phyloP scores from a whole-genome alignment of 306 rosid species.

The Trifolium pratense region DNA sequence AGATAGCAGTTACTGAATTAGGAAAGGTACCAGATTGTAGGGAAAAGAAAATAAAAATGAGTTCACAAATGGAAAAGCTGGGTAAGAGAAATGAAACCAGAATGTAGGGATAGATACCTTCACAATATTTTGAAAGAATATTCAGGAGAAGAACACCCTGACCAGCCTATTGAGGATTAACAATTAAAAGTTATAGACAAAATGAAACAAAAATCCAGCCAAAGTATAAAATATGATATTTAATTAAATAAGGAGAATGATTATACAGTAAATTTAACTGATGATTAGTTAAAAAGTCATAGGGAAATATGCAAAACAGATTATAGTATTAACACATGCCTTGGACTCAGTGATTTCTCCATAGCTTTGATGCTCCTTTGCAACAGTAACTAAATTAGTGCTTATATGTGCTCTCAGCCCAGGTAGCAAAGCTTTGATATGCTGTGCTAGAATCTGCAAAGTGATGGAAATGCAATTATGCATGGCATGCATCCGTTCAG shows the following conservation, averaged over 20 bases:
- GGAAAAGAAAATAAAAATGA: too few relatives aligned
- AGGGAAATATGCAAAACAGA: constrained; percentile 6
- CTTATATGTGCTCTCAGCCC: constrained; percentile 92
- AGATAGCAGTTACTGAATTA: constrained; percentile 32
- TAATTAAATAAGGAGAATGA: constrained; percentile 4
- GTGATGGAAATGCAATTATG: constrained; percentile 32
- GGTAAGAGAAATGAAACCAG: constrained; percentile 29
- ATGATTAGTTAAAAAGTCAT: constrained; percentile 23
- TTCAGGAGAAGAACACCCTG: constrained; percentile 97
- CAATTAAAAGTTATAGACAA: constrained; percentile 11
- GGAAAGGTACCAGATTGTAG: not conserved
- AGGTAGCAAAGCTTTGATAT: constrained; percentile 86
- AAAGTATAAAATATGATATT: constrained; percentile 25
- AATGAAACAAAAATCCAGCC: constrained; percentile 10
- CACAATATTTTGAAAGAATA: constrained; percentile 89
- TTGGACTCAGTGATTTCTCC: constrained; percentile 94
- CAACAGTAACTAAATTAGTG: constrained; percentile 76
- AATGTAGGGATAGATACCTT: constrained; percentile 61
- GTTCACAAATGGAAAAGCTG: not conserved
- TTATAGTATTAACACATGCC: constrained; percentile 52
- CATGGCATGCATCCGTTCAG: constrained; percentile 28
- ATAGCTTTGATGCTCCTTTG: constrained; percentile 94
- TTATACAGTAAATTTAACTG: constrained; percentile 25
- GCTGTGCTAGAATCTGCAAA: constrained; percentile 87
- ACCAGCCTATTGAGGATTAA: constrained; percentile 68